phyloP scores from a whole-genome alignment of 73 alveolate genomes.

The Tetrahymena thermophila region DNA sequence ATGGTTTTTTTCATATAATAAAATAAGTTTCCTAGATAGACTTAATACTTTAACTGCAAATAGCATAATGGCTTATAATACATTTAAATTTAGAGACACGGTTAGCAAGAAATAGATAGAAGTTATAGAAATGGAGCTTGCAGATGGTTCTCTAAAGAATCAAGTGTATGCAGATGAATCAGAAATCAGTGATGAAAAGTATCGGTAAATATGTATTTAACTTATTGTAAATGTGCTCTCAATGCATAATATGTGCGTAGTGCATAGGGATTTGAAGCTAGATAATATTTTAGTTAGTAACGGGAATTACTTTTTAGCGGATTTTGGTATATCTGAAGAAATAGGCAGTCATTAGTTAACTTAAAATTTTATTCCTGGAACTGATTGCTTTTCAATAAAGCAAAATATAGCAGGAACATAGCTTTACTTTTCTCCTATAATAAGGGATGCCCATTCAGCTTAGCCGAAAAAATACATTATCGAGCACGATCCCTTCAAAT shows the following conservation, averaged over 20 bases:
- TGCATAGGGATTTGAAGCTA: background rate
- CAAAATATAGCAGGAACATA: background rate
- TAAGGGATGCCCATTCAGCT: background rate
- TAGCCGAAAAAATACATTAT: background rate
- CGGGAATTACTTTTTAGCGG: background rate
- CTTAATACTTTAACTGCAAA: background rate
- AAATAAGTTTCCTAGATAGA: background rate
- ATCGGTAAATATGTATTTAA: background rate
- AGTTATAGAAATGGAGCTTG: background rate
- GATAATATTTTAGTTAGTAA: background rate
- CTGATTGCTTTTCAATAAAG: background rate
- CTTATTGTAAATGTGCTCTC: background rate
- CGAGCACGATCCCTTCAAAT: background rate
- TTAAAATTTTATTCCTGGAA: background rate
- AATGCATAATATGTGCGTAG: background rate
- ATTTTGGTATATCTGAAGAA: background rate
- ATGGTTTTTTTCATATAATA: no score
- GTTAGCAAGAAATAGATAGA: background rate
- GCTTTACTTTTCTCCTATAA: background rate
- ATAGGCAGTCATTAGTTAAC: background rate
- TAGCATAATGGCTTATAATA: background rate
- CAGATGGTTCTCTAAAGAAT: background rate
- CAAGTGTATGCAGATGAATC: background rate
- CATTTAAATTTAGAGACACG: background rate
- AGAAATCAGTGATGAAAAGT: background rate